Evolutionary conservation across 1,284 basidiomycete genomes (phyloP).

Genomic region (Cutaneotrichosporon cyanovorans): DNA sequence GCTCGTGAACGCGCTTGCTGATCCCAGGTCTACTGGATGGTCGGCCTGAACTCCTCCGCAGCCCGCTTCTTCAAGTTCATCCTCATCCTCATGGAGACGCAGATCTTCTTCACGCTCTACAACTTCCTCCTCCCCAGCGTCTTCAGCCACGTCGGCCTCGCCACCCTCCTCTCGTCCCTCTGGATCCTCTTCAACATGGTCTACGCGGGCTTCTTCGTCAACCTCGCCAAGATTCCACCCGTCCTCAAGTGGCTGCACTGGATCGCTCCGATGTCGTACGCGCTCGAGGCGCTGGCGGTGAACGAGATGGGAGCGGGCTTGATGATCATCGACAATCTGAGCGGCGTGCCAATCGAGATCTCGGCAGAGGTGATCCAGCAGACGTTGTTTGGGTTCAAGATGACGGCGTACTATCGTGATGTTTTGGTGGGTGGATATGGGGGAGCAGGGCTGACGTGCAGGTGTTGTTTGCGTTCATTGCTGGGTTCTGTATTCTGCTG

Average conservation of each 20-base stretch:
- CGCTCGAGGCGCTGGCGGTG: slow-evolving; percentile 71
- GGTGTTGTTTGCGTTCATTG: slow-evolving; percentile 72
- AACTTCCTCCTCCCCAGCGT: slow-evolving; percentile 77
- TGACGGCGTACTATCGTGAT: slow-evolving; percentile 63
- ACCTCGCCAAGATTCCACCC: slow-evolving; percentile 67
- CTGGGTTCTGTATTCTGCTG: slow-evolving; percentile 61
- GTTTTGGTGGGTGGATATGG: slow-evolving; percentile 11
- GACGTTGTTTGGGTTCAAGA: slow-evolving; percentile 69
- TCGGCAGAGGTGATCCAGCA: slow-evolving; percentile 73
- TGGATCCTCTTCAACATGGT: slow-evolving; percentile 69
- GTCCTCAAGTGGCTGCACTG: slow-evolving; percentile 82
- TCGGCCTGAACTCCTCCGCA: slow-evolving; percentile 63
- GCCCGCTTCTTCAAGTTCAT: slow-evolving; percentile 74
- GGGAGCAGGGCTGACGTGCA: slow-evolving; percentile 12
- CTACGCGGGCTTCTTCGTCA: slow-evolving; percentile 69
- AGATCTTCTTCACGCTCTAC: slow-evolving; percentile 77
- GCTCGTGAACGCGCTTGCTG: too few species aligned
- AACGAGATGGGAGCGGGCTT: slow-evolving; percentile 82
- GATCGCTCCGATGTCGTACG: slow-evolving; percentile 49
- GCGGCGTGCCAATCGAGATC: slow-evolving; percentile 71
- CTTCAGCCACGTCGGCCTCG: slow-evolving; percentile 76
- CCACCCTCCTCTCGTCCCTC: slow-evolving; percentile 71
- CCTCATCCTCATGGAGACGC: slow-evolving; percentile 66
- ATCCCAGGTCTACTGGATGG: slow-evolving; percentile 75
- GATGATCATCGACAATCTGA: slow-evolving; percentile 65